Evolutionary conservation across 306 rosid genomes (phyloP), one percentile per base, ranked within the genome.

Genomic region (Purshia tridentata): DNA sequence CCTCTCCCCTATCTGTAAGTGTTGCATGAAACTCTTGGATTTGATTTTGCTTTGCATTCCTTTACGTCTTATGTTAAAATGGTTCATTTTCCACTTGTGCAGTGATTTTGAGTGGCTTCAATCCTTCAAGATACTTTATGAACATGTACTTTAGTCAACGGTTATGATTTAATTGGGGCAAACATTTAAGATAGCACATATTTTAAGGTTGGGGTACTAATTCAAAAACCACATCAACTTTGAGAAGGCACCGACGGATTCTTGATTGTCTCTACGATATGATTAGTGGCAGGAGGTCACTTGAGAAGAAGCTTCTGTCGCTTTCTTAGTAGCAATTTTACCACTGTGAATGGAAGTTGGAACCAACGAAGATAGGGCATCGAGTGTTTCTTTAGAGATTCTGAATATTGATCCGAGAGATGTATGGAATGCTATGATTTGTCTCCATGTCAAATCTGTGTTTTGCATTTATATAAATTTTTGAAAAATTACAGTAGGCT

Each of bases 61-160:
- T n/a, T 62, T 16, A 61, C 52, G 8, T 20, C 81, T 86, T 61
- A 82, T 69, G 59, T 20, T 46, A 74, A 70, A 73, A 63, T 13
- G 71, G 10, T 40, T 22, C 23, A 23, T 6, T 52, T 72, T 77
- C 78, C 61, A 69, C 20, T 71, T 56, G 44, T 81, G 93, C 96
- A 95, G 99, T 91, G 75, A 88, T 91, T 81, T 84, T 95, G 86
- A 89, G 89, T 75, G 99, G 99, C 83, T 95, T 95, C 96, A 95
- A 88, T 82, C 99, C 99, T 44, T 95, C 99, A 64, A 91, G 95
- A 91, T 91, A 95, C 62, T 90, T 91, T 72, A 88, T 95, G 98
- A 95, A 83, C 78, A 67, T 90, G 78, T 90, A 90, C 85, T 95
- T 95, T 81, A 84, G 98, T 80, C 90, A 74, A 57, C 85, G 85